These are phyloP conservation scores for Pseudogymnoascus sp. DNA, from an alignment of 2,329 filamentous ascomycete species.

Conservation along the genomic window DNA sequence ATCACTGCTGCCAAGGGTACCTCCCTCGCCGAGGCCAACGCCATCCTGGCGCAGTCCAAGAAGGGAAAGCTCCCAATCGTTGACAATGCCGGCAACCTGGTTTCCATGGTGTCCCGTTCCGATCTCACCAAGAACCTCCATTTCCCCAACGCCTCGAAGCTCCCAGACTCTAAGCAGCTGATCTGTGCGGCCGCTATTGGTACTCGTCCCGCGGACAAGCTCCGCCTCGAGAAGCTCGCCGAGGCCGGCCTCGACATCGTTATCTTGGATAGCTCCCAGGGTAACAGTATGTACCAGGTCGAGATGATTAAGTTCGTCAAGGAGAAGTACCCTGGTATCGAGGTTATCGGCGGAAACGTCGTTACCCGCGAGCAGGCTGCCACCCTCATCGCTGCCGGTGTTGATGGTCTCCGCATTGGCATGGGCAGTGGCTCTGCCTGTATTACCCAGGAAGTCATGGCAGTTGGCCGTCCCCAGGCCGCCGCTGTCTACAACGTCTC, in stretches of 20 bases:
- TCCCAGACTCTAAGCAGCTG: conserved; percentile 93
- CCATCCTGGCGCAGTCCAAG: conserved; percentile 87
- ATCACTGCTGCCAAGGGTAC: conserved; percentile 80
- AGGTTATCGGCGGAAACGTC: conserved; percentile 97
- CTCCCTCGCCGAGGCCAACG: conserved; percentile 80
- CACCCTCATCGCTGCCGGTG: conserved; percentile 81
- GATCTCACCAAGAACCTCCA: conserved; percentile 98
- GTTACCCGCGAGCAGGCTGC: conserved; percentile 97
- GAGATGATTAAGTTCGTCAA: conserved; percentile 98
- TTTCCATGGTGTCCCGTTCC: conserved; percentile 87
- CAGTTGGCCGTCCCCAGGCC: conserved; percentile 91
- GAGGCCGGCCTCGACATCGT: conserved; percentile 95
- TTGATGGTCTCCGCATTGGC: conserved; percentile 92
- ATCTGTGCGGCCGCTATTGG: conserved; percentile 93
- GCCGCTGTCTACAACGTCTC: conserved; percentile 86
- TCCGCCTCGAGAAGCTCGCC: conserved; percentile 74
- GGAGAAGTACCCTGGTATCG: conserved; percentile 70
- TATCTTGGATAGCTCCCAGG: conserved; percentile 91
- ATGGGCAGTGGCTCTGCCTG: conserved; percentile 98
- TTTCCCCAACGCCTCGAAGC: conserved; percentile 93
- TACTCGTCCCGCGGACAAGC: conserved; percentile 88
- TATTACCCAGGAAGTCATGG: conserved; percentile 99
- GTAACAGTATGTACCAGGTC: conserved; percentile 97
- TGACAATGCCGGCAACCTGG: conserved; percentile 72
- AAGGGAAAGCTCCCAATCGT: conserved; percentile 97